A percentile compares a stretch with the other conserved stretches of the same genome.
Conservation (phyloP, 2,329 filamentous ascomycete genomes). For the Coccinonectria pachysandricola region DNA sequence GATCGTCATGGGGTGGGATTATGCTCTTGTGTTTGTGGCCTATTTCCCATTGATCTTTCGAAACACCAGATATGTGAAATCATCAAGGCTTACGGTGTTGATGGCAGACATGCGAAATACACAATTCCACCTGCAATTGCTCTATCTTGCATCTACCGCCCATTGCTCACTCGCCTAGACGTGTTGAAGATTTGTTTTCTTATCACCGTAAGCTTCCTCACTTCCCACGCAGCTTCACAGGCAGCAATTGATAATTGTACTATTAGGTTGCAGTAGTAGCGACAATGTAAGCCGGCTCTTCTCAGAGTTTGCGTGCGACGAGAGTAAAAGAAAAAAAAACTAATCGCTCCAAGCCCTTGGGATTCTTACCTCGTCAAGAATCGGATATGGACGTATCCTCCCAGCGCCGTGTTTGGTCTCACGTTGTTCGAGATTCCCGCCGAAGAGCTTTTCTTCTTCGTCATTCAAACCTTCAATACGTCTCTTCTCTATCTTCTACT, state of each 20-base stretch:
- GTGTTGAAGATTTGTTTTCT: slow-evolving; percentile 10
- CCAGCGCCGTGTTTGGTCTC: slow-evolving; percentile 51
- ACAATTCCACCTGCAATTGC: slow-evolving; percentile 12
- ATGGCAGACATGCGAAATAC: slow-evolving; percentile 14
- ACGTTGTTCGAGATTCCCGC: slow-evolving; percentile 54
- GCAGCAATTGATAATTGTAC: background rate
- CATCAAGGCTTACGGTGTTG: too few relatives aligned
- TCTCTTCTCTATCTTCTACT: slow-evolving; percentile 56
- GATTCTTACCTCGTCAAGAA: slow-evolving; percentile 63
- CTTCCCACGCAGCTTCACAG: too few relatives aligned
- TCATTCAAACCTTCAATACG: slow-evolving; percentile 67
- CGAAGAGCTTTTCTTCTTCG: slow-evolving; percentile 69
- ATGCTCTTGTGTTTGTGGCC: slow-evolving; percentile 16
- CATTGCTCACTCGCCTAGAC: slow-evolving; percentile 11
- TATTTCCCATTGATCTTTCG: too few relatives aligned
- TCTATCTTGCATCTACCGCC: slow-evolving; percentile 7
- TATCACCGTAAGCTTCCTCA: slow-evolving; percentile 5
- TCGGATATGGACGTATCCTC: slow-evolving; percentile 61
- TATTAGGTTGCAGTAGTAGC: slow-evolving; percentile 43
- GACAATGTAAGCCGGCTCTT: slow-evolving; percentile 47
- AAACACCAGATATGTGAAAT: too few relatives aligned
- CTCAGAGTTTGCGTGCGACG: too few relatives aligned
- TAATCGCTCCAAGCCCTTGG: too few relatives aligned
- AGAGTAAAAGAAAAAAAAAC: too few relatives aligned
- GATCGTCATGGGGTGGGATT: slow-evolving; percentile 17